Evolutionary conservation across 2,329 filamentous ascomycete species (phyloP).

Genomic region (Orbilia javanica): DNA sequence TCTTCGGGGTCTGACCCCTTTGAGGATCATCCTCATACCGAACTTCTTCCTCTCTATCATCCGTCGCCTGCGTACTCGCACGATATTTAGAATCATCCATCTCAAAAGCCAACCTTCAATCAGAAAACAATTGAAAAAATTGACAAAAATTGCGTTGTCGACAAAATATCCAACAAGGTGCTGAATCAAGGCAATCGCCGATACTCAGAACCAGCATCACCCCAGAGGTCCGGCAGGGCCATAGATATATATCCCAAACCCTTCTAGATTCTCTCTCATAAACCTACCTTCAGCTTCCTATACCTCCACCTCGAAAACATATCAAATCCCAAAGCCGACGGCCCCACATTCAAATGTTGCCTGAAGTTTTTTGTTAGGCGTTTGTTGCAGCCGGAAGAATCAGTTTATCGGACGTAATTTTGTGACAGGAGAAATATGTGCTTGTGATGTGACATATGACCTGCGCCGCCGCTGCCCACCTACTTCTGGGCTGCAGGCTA

Average conservation of each 20-base stretch:
- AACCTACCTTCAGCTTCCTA: conserved; percentile 51
- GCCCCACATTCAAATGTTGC: conserved; percentile 55
- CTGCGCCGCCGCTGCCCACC: neutral
- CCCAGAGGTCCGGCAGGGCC: neutral
- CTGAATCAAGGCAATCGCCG: neutral
- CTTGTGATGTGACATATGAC: conserved; percentile 6
- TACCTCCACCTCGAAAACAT: conserved; percentile 55
- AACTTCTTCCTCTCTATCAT: conserved; percentile 39
- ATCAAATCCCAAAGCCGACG: neutral
- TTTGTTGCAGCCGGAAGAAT: neutral
- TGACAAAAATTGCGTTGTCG: conserved; percentile 22
- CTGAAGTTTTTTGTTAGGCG: conserved; percentile 37
- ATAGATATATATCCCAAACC: neutral
- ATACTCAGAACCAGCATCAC: neutral
- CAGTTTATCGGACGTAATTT: neutral
- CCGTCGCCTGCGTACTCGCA: conserved; percentile 35
- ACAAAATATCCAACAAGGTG: conserved; percentile 18
- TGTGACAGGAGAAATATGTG: neutral
- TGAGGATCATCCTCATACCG: neutral
- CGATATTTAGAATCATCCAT: conserved; percentile 45
- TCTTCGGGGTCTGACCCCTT: neutral
- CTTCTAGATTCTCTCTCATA: neutral
- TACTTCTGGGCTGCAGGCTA: neutral
- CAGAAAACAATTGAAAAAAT: neutral
- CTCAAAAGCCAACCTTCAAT: neutral